phyloP scores from a whole-genome alignment of 192 early-diverging fungal species.

The Coemansia aciculifera region DNA sequence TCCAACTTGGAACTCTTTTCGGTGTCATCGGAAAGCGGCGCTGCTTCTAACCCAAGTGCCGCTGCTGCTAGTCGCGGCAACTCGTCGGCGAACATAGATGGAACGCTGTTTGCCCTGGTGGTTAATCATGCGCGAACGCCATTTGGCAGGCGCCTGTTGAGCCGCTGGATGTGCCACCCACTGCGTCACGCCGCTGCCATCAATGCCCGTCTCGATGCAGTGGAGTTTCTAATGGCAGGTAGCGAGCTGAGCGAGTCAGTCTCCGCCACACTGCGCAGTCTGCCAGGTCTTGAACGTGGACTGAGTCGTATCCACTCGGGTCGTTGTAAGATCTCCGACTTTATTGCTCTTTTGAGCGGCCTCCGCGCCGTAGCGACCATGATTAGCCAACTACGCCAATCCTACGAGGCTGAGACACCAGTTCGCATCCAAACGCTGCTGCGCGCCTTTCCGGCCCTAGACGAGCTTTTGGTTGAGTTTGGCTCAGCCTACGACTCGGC shows the following conservation, averaged over 20 bases:
- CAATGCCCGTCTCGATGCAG: conserved; percentile 80
- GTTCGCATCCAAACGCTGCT: conserved; percentile 27
- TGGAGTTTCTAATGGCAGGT: conserved; percentile 74
- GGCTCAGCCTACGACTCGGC: conserved; percentile 71
- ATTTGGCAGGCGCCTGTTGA: conserved; percentile 82
- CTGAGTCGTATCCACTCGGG: conserved; percentile 89
- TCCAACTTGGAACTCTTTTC: conserved; percentile 91
- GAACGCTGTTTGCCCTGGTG: conserved; percentile 86
- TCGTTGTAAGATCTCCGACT: conserved; percentile 83
- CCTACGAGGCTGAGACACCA: conserved; percentile 11
- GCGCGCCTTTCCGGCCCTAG: conserved; percentile 61
- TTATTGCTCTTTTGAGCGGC: conserved; percentile 65
- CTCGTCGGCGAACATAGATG: conserved; percentile 46
- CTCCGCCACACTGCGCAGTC: conserved; percentile 41
- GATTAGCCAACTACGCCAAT: conserved; percentile 10
- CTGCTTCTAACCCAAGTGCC: background rate
- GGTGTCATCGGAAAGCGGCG: conserved; percentile 69
- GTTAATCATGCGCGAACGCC: conserved; percentile 82
- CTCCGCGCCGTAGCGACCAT: conserved; percentile 53
- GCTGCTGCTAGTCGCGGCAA: conserved; percentile 2
- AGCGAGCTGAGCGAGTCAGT: conserved; percentile 57
- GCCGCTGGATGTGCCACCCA: conserved; percentile 89
- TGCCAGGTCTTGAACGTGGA: conserved; percentile 89
- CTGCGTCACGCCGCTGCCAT: conserved; percentile 68
- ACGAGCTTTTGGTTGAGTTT: conserved; percentile 69